Base-by-base conservation (phyloP, 2,329 filamentous ascomycete genomes). In the Aureobasidium vineae region DNA sequence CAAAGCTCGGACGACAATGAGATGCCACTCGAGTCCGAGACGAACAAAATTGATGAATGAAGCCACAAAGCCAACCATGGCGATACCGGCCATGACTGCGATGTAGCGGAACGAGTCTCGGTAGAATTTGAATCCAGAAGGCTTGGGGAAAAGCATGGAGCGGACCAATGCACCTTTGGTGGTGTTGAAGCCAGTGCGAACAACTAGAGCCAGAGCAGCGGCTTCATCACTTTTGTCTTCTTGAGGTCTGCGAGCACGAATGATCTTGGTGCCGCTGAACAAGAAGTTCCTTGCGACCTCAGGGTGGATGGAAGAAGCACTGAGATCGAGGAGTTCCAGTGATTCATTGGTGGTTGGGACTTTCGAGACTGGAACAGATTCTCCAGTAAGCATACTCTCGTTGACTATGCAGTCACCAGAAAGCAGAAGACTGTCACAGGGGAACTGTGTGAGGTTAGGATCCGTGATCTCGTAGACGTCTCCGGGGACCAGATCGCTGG, bases 101-200 rank as follows among this genome's bases (percentile, higher is more conserved):
- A 99, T 98, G 76, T 99, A 99, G 26, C 93, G 88, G 79, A 99
- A 99, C 0, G 94, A 97, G 77, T 99, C 95, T 49, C 92, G 87
- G 77, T 99, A 99, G 76, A 99, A 99, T 73, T 96, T 98, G 85
- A 99, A 99, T 0, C 94, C 94, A 0, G 94, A 97, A 1, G 95
- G 95, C 74, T 99, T 99, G 0, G 95, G 96, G 75, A 99, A 99
- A 43, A 99, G 85, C 94, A 99, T 99, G 0, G 95, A 98, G 28
- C 95, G 90, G 67, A 99, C 92, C 21, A 99, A 81, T 11, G 95
- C 91, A 28, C 95, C 95, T 76, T 99, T 99, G 1, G 95, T 99
- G 0, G 95, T 99, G 76, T 96, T 96, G 79, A 99, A 99, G 1
- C 95, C 95, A 2, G 93, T 99, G 69, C 95, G 87, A 33, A 97